phyloP scores from a whole-genome alignment of 2,329 filamentous ascomycete genomes.

The Paramyrothecium sp. region DNA sequence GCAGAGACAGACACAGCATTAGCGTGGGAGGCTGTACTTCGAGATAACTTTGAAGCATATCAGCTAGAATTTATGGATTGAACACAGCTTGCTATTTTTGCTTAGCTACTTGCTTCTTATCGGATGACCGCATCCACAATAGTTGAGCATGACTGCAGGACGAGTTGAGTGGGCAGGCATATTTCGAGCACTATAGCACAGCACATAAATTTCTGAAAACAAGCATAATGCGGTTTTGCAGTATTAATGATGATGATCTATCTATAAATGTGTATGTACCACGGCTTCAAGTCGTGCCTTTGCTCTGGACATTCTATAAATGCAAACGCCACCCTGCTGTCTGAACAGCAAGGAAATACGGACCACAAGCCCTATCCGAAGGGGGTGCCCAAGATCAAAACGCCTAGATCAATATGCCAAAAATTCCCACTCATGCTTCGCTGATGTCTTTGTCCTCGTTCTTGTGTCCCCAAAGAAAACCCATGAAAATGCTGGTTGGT shows the following conservation, averaged over 20 bases:
- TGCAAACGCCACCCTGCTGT: not conserved
- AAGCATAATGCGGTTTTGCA: no score
- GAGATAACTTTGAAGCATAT: not conserved
- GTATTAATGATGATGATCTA: no score
- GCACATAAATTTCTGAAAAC: no score
- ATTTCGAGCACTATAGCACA: no score
- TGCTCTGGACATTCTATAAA: no score
- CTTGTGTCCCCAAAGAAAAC: not conserved
- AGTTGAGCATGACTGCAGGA: no score
- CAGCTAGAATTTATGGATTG: not conserved
- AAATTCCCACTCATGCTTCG: not conserved
- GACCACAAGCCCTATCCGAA: not conserved
- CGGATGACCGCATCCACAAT: not conserved
- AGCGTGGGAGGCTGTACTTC: not conserved
- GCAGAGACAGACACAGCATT: not conserved
- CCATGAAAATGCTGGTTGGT: not conserved
- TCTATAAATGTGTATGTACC: no score
- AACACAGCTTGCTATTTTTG: not conserved
- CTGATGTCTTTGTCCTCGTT: not conserved
- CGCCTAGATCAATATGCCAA: not conserved
- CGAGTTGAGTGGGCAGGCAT: no score
- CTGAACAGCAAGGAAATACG: not conserved
- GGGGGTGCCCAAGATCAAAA: not conserved
- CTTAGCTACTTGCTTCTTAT: not conserved
- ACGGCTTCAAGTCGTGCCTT: no score